phyloP scores from a whole-genome alignment of 2,329 filamentous ascomycete genomes.

The Colletotrichum falcatum region DNA sequence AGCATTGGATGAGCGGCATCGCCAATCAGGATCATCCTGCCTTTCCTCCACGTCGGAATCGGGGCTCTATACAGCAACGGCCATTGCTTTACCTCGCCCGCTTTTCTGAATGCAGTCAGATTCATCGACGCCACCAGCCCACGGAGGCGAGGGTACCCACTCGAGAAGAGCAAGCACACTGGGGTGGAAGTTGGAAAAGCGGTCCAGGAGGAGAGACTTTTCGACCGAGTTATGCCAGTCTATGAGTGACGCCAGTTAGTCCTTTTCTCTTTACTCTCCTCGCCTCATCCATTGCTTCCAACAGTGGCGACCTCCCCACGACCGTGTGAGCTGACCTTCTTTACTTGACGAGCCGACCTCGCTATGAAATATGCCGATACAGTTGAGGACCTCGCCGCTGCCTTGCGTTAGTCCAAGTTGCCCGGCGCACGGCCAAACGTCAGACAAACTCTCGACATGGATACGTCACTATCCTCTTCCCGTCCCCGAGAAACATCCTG shows the following conservation, averaged over 20 bases:
- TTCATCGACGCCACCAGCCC: neutral
- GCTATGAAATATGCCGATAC: slow-evolving; percentile 50
- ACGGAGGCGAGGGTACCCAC: slow-evolving; percentile 40
- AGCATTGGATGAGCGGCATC: slow-evolving; percentile 56
- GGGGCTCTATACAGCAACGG: slow-evolving; percentile 52
- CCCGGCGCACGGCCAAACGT: neutral
- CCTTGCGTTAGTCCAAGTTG: neutral
- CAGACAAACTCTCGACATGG: slow-evolving; percentile 48
- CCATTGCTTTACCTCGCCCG: slow-evolving; percentile 51
- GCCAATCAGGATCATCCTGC: slow-evolving; percentile 49
- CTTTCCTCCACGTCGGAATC: slow-evolving; percentile 49
- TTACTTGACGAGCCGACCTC: slow-evolving; percentile 36
- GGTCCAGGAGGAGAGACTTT: slow-evolving; percentile 46
- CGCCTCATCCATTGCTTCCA: neutral
- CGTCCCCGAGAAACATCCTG: slow-evolving; percentile 31
- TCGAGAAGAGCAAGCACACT: slow-evolving; percentile 45
- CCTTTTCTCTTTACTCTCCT: neutral
- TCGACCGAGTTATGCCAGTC: slow-evolving; percentile 43
- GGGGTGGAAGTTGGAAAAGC: slow-evolving; percentile 47
- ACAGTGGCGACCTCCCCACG: neutral
- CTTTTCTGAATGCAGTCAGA: slow-evolving; percentile 45
- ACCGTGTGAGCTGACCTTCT: slow-evolving; percentile 10
- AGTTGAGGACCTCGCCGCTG: slow-evolving; percentile 51
- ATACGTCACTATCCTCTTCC: slow-evolving; percentile 50
- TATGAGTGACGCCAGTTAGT: neutral